Evolutionary conservation across 768 basidiomycete genomes (phyloP).

Genomic region (Xanthoconium stramineum): DNA sequence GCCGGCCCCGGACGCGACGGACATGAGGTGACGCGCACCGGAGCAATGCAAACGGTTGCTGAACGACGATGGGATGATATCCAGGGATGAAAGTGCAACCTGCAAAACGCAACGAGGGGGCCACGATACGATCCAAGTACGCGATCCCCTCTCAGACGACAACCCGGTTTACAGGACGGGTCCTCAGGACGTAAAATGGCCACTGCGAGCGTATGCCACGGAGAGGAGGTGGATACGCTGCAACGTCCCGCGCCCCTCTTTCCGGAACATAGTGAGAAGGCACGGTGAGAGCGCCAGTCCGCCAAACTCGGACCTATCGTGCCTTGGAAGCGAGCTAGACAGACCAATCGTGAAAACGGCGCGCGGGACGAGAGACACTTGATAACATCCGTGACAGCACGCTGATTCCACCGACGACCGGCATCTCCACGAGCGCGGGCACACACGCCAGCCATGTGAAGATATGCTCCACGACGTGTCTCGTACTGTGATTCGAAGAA

Average conservation of each 20-base stretch:
- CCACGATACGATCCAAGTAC: neutral
- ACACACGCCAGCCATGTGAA: constrained; percentile 7
- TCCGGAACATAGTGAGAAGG: neutral
- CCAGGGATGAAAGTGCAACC: neutral
- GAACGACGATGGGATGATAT: neutral
- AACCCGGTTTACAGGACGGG: neutral
- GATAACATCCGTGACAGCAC: neutral
- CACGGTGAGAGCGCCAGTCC: constrained; percentile 11
- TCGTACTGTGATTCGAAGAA: constrained; percentile 9
- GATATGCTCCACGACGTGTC: neutral
- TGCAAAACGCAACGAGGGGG: neutral
- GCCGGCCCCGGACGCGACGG: neutral
- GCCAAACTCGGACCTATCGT: constrained; percentile 4
- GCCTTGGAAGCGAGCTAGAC: neutral
- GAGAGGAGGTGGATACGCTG: neutral
- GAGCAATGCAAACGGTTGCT: neutral
- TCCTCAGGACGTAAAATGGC: constrained; percentile 5
- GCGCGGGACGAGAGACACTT: neutral
- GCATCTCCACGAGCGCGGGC: neutral
- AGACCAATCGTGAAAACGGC: neutral
- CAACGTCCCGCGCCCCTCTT: neutral
- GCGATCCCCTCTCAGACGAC: constrained; percentile 1
- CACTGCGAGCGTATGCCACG: neutral
- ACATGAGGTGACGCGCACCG: neutral
- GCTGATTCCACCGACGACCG: neutral